Evolutionary conservation across 768 basidiomycete genomes (phyloP), one percentile per base, ranked within the genome.

Genomic region (Fibroporia radiculosa): DNA sequence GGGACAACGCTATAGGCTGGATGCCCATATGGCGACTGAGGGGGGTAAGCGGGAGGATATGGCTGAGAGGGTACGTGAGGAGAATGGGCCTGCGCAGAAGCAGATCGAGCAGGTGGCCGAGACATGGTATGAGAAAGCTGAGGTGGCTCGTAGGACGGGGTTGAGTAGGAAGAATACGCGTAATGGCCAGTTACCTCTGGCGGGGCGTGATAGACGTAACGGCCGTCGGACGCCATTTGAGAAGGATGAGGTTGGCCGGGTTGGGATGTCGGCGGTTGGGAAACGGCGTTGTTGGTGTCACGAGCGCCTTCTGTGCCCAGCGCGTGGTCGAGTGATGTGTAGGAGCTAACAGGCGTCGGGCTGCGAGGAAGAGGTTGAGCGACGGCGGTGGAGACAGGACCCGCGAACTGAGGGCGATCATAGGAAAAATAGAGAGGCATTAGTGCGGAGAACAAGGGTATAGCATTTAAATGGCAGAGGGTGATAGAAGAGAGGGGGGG

Each of bases 121-220:
- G 56, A 39, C 22, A 52, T 47, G 46, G 45, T 49, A 42, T 59
- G 62, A 39, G 62, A 47, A 42, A 54, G 61, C 39, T 61, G 59
- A 6, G 48, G 47, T n/a, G 52, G 45, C 27, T 58, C 58, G 47
- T 64, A 64, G 18, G 52, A 22, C 57, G 62, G 48, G 49, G 57
- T 47, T 32, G 56, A 25, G 47, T 75, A 73, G 44, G 68, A 59
- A 24, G 71, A 38, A 58, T 78, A 79, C 50, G 74, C 74, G 57
- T 83, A 82, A 47, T 66, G 62, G 25, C 62, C 53, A 44, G 66
- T 66, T 28, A 64, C 58, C 26, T 66, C 66, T 16, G 67, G 70
- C 42, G 72, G 66, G 47, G 70, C 63, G 42, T 70, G 69, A 58
- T 82, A 82, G 60, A 78, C 66, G 55, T 78, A 78, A 47, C 73